Evolutionary conservation across 169 alveolate species (phyloP).

Genomic region (Theileria sp.): DNA sequence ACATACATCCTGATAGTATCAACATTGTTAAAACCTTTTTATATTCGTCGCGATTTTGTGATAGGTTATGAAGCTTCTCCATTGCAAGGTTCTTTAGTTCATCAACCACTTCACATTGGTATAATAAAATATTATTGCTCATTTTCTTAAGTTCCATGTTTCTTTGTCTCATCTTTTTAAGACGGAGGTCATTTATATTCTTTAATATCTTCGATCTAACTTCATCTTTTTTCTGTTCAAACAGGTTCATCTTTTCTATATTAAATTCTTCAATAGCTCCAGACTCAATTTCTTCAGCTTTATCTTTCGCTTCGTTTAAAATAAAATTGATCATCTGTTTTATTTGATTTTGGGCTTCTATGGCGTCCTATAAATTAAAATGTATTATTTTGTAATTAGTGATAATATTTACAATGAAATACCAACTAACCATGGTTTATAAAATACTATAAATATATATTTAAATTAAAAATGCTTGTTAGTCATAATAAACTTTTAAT

Average conservation of each 20-base stretch:
- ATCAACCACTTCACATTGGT: constrained; percentile 78
- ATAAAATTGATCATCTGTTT: constrained; percentile 92
- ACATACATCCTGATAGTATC: constrained; percentile 77
- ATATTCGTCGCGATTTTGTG: constrained; percentile 72
- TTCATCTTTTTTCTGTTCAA: constrained; percentile 88
- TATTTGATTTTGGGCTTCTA: constrained; percentile 89
- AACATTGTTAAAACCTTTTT: constrained; percentile 70
- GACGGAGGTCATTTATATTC: constrained; percentile 74
- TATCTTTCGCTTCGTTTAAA: constrained; percentile 90
- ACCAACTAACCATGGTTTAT: constrained; percentile 15
- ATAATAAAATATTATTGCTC: constrained; percentile 82
- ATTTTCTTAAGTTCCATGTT: constrained; percentile 87
- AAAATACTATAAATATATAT: neutral
- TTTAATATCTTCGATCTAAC: constrained; percentile 78
- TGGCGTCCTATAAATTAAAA: constrained; percentile 78
- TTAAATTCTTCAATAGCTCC: constrained; percentile 90
- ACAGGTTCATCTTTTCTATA: constrained; percentile 86
- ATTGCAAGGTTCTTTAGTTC: constrained; percentile 74
- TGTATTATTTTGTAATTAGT: neutral
- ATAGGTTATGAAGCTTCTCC: constrained; percentile 73
- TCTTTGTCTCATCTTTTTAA: constrained; percentile 81
- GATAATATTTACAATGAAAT: neutral
- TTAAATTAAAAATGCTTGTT: neutral
- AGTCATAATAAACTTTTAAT: neutral
- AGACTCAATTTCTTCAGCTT: constrained; percentile 90